phyloP scores from a whole-genome alignment of 805 yeast genomes.

The Candida jianshihensis region DNA sequence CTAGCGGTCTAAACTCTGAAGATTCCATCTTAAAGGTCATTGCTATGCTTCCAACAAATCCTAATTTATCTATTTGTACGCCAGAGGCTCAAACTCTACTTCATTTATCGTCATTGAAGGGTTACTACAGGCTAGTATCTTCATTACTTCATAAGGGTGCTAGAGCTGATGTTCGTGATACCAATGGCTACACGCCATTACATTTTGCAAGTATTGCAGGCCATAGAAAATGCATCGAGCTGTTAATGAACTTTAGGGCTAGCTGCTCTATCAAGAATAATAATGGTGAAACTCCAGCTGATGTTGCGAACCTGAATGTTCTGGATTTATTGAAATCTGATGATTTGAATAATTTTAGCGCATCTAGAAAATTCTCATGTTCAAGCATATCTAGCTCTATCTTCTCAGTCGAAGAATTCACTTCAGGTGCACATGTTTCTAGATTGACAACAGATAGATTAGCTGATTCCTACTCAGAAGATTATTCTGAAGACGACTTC shows the following conservation, averaged over 20 bases:
- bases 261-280: slow-evolving; percentile 44
- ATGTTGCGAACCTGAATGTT: slow-evolving; percentile 32
- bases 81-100: slow-evolving; percentile 80
- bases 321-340: slow-evolving; percentile 23
- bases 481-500: slow-evolving; percentile 13
- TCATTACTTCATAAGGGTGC: slow-evolving; percentile 62
- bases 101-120: slow-evolving; percentile 77
- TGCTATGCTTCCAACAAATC: slow-evolving; percentile 61
- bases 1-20: slow-evolving; percentile 26
- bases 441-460: slow-evolving; percentile 26
- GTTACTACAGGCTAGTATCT: slow-evolving; percentile 53
- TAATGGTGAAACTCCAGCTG: slow-evolving; percentile 40
- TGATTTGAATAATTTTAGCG: slow-evolving; percentile 1
- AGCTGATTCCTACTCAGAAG: slow-evolving; percentile 19
- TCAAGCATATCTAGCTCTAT: slow-evolving; percentile 23
- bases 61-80: slow-evolving; percentile 80
- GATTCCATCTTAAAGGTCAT: slow-evolving; percentile 41
- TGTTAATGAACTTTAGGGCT: slow-evolving; percentile 60
- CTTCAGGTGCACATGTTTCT: slow-evolving; percentile 26
- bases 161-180: slow-evolving; percentile 65
- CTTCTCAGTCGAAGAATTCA: slow-evolving; percentile 24
- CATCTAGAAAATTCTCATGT: slow-evolving; percentile 19
- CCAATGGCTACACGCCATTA: slow-evolving; percentile 78
- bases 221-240: slow-evolving; percentile 54
- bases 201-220: slow-evolving; percentile 82